Evolutionary conservation across 129 eudicot genomes (phyloP).

Genomic region (Gnaphalium uliginosum): DNA sequence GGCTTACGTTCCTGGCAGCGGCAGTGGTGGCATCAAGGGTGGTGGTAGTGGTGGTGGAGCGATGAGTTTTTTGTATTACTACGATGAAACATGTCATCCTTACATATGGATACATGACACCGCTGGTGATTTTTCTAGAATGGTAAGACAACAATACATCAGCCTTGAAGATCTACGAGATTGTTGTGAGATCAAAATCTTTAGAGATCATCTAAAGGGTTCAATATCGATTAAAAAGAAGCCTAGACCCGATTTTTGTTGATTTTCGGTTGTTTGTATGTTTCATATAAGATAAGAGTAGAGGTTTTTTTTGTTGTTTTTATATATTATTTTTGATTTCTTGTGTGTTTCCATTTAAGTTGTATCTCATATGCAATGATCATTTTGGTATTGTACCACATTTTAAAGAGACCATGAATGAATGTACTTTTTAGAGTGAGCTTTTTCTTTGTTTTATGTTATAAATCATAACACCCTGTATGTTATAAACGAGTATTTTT

Average conservation of each 20-base stretch:
- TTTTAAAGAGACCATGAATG: neutral
- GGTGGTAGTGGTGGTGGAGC: slow-evolving; percentile 39
- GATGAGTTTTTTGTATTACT: slow-evolving; percentile 65
- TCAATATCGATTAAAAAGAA: slow-evolving; percentile 77
- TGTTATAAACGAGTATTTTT: too few relatives aligned
- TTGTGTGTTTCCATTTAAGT: neutral
- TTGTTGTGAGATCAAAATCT: slow-evolving; percentile 80
- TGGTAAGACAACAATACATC: slow-evolving; percentile 84
- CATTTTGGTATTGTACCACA: neutral
- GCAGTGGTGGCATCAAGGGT: slow-evolving; percentile 4
- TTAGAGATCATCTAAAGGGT: slow-evolving; percentile 81
- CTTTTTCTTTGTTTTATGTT: neutral
- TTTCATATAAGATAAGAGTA: neutral
- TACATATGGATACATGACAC: slow-evolving; percentile 83
- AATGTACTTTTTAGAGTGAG: neutral
- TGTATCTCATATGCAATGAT: slow-evolving; percentile 13
- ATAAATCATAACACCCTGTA: neutral
- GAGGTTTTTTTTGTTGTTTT: slow-evolving; percentile 3
- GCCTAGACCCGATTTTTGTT: slow-evolving; percentile 63
- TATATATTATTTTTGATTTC: neutral
- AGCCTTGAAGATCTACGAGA: slow-evolving; percentile 90
- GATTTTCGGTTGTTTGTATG: slow-evolving; percentile 23
- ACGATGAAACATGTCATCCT: slow-evolving; percentile 84
- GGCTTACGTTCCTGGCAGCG: slow-evolving; percentile 69
- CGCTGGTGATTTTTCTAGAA: slow-evolving; percentile 64